These are phyloP conservation scores for Coprinopsis cinerea DNA, from an alignment of 768 basidiomycete species.

Conservation along the genomic window DNA sequence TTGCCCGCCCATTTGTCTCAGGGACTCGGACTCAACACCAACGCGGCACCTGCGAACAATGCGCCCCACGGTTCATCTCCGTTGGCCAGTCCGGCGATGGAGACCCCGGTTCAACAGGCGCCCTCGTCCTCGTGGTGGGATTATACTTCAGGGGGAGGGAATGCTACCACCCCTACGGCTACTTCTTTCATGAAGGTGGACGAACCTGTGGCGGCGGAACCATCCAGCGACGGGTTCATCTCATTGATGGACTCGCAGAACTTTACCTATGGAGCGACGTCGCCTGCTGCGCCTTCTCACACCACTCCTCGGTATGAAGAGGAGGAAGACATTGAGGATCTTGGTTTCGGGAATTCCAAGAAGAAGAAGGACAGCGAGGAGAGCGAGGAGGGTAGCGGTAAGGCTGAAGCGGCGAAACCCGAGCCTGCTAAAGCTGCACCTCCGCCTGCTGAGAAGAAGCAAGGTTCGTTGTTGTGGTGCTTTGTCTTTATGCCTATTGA, in stretches of 20 bases:
- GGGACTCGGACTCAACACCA: neutral
- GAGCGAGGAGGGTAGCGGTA: constrained; percentile 22
- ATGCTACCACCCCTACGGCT: constrained; percentile 58
- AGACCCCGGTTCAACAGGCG: constrained; percentile 33
- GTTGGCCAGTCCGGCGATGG: constrained; percentile 21
- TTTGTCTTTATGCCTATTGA: constrained; percentile 2
- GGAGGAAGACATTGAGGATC: constrained; percentile 77
- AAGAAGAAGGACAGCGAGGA: constrained; percentile 25
- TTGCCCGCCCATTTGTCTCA: neutral
- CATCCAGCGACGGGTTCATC: constrained; percentile 58
- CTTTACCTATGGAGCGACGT: constrained; percentile 30
- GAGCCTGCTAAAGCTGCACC: constrained; percentile 16
- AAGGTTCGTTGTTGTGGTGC: constrained; percentile 20
- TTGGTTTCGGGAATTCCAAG: constrained; percentile 82
- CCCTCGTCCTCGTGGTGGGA: constrained; percentile 55
- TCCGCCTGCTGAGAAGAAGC: constrained; percentile 14
- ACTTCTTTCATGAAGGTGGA: constrained; percentile 57
- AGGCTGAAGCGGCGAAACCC: constrained; percentile 13
- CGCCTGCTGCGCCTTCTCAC: constrained; percentile 16
- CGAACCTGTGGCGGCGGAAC: constrained; percentile 31
- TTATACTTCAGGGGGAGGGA: constrained; percentile 33
- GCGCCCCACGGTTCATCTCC: constrained; percentile 2
- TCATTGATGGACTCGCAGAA: constrained; percentile 71
- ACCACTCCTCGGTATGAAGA: constrained; percentile 17
- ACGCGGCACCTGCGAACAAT: neutral